phyloP scores from a whole-genome alignment of 2,329 filamentous ascomycete genomes.

The Trichoderma guizhouense region DNA sequence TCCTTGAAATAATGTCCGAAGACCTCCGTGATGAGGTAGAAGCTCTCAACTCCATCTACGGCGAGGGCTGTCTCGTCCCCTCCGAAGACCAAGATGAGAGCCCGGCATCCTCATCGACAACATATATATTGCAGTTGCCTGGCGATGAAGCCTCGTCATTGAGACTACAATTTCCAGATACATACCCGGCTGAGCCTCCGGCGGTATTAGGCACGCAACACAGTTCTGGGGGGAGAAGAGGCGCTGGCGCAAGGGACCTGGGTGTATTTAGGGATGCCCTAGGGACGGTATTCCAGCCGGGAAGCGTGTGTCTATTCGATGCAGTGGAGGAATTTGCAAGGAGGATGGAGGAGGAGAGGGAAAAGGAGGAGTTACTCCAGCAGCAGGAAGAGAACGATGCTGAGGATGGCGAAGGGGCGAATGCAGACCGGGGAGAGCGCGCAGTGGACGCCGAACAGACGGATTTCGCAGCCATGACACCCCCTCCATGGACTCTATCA shows the following conservation, averaged over 20 bases:
- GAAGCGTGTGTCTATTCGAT: slow-evolving; percentile 84
- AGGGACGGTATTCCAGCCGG: slow-evolving; percentile 63
- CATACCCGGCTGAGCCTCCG: slow-evolving; percentile 75
- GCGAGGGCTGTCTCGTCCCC: slow-evolving; percentile 57
- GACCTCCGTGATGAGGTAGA: slow-evolving; percentile 70
- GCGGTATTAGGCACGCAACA: slow-evolving; percentile 75
- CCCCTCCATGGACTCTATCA: slow-evolving; percentile 69
- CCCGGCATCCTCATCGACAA: slow-evolving; percentile 12
- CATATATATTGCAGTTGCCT: slow-evolving; percentile 65
- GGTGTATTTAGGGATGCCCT: slow-evolving; percentile 66
- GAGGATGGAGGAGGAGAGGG: slow-evolving; percentile 33
- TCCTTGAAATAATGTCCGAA: slow-evolving; percentile 46
- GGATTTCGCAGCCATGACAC: slow-evolving; percentile 28
- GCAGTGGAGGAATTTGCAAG: slow-evolving; percentile 72
- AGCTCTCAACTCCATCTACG: slow-evolving; percentile 83
- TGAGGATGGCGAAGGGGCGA: slow-evolving; percentile 18
- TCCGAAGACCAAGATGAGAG: slow-evolving; percentile 30
- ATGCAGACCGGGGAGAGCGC: slow-evolving; percentile 19
- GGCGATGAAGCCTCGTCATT: slow-evolving; percentile 57
- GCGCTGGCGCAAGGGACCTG: slow-evolving; percentile 70
- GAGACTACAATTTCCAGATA: slow-evolving; percentile 63
- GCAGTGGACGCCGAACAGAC: slow-evolving; percentile 19
- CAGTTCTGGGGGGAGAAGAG: slow-evolving; percentile 68
- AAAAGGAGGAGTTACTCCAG: slow-evolving; percentile 25
- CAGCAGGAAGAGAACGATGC: slow-evolving; percentile 23